Evolutionary conservation across 164 flowering plant genomes (phyloP).

Genomic region (Malania oleifera): DNA sequence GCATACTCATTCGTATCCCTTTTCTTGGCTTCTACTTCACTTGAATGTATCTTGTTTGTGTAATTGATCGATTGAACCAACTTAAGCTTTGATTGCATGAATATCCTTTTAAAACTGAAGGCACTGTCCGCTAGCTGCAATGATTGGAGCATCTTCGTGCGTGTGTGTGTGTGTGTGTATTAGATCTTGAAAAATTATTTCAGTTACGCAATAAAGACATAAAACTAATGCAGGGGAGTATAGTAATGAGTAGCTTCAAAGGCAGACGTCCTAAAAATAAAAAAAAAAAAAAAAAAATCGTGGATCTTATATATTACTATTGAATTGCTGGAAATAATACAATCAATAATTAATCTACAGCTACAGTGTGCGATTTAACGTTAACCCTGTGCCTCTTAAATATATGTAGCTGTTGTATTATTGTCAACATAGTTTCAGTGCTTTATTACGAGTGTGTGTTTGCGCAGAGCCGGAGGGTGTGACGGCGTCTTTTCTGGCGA

Average conservation of each 20-base stretch:
- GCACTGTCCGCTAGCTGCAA: background rate
- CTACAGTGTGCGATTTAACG: background rate
- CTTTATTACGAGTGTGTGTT: background rate
- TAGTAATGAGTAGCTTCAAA: conserved; percentile 1
- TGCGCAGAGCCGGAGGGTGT: background rate
- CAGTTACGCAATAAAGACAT: background rate
- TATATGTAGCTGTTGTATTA: background rate
- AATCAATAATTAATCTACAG: no score
- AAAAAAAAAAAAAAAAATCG: no score
- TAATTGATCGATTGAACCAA: background rate
- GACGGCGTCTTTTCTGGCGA: background rate
- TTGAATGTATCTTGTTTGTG: background rate
- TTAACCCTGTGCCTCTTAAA: background rate
- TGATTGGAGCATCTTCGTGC: background rate
- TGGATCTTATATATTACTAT: no score
- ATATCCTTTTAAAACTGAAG: background rate
- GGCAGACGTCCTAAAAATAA: no score
- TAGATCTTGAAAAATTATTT: background rate
- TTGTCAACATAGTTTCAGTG: background rate
- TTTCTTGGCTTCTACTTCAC: background rate
- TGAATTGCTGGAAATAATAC: background rate
- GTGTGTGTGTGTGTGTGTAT: background rate
- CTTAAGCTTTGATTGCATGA: background rate
- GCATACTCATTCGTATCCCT: background rate
- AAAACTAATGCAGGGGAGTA: no score